These are phyloP conservation scores for Linum trigynum DNA, from an alignment of 345 rosid species.

Conservation along the genomic window DNA sequence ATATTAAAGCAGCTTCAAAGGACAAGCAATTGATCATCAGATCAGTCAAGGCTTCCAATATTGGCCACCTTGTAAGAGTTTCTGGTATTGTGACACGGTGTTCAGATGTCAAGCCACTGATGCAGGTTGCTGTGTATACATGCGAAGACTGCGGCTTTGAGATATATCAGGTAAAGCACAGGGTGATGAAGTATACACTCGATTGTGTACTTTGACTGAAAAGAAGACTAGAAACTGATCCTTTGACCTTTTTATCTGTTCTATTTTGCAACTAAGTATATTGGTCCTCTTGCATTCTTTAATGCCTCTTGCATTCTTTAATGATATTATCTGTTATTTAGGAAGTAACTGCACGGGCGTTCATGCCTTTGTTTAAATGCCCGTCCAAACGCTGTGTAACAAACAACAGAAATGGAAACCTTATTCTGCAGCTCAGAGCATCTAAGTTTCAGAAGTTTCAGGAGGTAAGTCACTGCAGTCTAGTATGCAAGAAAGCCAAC, in stretches of 20 bases:
- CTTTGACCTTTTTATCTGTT: neutral
- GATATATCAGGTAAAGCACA: conserved; percentile 73
- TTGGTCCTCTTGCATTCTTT: neutral
- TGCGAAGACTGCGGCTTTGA: conserved; percentile 96
- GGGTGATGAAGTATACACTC: neutral
- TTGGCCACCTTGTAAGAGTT: conserved; percentile 84
- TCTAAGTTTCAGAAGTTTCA: conserved; percentile 94
- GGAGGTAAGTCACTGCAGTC: conserved; percentile 43
- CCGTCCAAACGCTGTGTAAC: conserved; percentile 59
- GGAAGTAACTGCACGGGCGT: conserved; percentile 91
- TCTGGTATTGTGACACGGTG: conserved; percentile 96
- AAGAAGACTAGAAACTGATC: neutral
- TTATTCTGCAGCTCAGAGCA: conserved; percentile 95
- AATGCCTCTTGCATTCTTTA: neutral
- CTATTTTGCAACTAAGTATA: neutral
- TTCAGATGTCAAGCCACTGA: conserved; percentile 96
- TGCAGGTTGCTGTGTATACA: conserved; percentile 96
- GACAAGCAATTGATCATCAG: conserved; percentile 71
- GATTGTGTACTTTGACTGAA: neutral
- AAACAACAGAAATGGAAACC: conserved; percentile 66
- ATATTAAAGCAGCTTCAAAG: conserved; percentile 74
- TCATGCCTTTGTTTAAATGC: conserved; percentile 91
- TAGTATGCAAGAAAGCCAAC: neutral
- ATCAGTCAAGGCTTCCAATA: conserved; percentile 87
- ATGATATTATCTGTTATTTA: conserved; percentile 20